phyloP scores from a whole-genome alignment of 1,284 basidiomycete species.

The Entoloma clypeatum region DNA sequence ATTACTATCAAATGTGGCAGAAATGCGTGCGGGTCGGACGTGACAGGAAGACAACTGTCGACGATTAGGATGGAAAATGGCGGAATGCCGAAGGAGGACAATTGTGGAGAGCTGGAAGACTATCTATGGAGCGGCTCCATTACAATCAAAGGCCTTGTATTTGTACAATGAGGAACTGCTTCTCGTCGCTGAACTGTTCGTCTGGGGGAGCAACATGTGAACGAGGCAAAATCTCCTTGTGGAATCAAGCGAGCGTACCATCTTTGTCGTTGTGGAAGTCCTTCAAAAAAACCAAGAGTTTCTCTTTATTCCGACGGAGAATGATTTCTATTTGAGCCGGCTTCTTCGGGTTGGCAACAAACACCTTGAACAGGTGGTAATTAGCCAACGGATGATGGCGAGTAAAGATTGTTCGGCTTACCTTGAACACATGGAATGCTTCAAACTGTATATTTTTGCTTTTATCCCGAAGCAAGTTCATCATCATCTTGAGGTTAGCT shows the following conservation, averaged over 20 bases:
- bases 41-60: too few species aligned
- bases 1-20: too few species aligned
- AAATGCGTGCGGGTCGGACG: too few species aligned
- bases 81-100: too few species aligned
- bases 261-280: constrained; percentile 99
- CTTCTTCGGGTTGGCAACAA: constrained; percentile 99
- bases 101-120: too few species aligned
- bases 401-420: constrained; percentile 29
- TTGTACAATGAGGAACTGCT: constrained; percentile 92
- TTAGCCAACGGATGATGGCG: background rate
- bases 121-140: too few species aligned
- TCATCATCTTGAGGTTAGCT: constrained; percentile 99
- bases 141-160: constrained; percentile 77
- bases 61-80: too few species aligned
- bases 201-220: constrained; percentile 42
- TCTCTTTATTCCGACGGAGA: constrained; percentile 90
- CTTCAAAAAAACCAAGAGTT: constrained; percentile 84
- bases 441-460: constrained; percentile 99
- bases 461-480: constrained; percentile 96
- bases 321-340: constrained; percentile 93
- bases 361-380: constrained; percentile 56
- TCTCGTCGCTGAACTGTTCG: constrained; percentile 97
- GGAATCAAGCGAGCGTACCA: constrained; percentile 42
- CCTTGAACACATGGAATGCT: constrained; percentile 99
- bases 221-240: background rate